These are phyloP conservation scores for Pholiota conissans DNA, from an alignment of 768 basidiomycete species.

Conservation along the genomic window DNA sequence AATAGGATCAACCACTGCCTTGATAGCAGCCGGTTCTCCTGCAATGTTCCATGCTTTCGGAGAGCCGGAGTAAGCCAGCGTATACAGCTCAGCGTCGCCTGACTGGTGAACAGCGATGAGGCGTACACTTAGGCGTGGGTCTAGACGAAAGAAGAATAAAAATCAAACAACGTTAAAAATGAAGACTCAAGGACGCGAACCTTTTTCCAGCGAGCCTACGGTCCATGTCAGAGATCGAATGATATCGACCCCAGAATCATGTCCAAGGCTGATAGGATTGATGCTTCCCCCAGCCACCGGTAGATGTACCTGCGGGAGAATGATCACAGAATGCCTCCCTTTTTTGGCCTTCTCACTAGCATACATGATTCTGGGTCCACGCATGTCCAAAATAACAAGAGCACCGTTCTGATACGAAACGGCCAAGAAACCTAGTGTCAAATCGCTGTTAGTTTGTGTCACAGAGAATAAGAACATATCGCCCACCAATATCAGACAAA, in stretches of 20 bases:
- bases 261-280: no score
- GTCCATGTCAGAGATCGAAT: conserved; percentile 67
- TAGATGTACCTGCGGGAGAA: not conserved
- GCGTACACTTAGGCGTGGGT: conserved; percentile 48
- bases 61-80: conserved; percentile 36
- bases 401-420: conserved; percentile 62
- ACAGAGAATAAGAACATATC: not conserved
- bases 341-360: conserved; percentile 40
- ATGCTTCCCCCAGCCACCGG: not conserved
- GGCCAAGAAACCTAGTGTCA: conserved; percentile 69
- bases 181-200: conserved; percentile 26
- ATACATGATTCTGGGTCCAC: conserved; percentile 69
- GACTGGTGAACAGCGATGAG: conserved; percentile 61
- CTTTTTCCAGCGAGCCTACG: conserved; percentile 54
- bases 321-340: conserved; percentile 35
- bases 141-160: conserved; percentile 25
- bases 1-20: conserved; percentile 46
- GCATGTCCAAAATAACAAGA: conserved; percentile 69
- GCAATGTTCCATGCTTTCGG: conserved; percentile 36
- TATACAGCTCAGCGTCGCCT: conserved; percentile 62
- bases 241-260: conserved; percentile 45
- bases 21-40: conserved; percentile 33
- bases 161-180: not conserved
- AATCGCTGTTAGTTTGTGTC: not conserved
- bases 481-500: conserved; percentile 72